Evolutionary conservation across 768 basidiomycete genomes (phyloP).

Genomic region (Kwoniella dejecticola): DNA sequence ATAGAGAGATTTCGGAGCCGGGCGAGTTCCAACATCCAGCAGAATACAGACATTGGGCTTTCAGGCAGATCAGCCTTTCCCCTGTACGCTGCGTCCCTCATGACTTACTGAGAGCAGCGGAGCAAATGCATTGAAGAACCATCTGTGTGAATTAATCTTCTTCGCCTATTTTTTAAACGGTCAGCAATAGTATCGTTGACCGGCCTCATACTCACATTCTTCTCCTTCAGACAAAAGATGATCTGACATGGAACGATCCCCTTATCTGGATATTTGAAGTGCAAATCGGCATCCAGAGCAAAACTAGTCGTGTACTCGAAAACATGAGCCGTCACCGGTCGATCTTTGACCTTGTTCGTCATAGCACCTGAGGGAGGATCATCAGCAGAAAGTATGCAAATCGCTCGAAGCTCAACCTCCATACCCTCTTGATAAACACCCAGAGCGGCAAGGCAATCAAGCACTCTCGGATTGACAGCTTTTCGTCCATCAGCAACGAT

Average conservation of each 20-base stretch:
- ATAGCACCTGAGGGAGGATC: constrained; percentile 55
- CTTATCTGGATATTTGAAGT: constrained; percentile 60
- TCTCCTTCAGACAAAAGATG: constrained; percentile 68
- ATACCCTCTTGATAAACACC: constrained; percentile 56
- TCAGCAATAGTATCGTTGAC: too few relatives aligned
- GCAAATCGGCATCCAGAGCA: constrained; percentile 52
- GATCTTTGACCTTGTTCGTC: constrained; percentile 69
- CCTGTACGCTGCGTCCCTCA: constrained; percentile 2
- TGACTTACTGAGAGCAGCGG: constrained; percentile 71
- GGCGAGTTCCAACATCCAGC: constrained; percentile 90
- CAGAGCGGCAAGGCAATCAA: constrained; percentile 55
- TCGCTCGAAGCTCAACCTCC: background rate
- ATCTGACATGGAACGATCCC: constrained; percentile 94
- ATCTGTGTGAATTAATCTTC: constrained; percentile 94
- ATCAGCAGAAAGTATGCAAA: constrained; percentile 5
- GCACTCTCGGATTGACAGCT: constrained; percentile 70
- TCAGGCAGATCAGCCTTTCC: background rate
- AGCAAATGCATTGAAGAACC: constrained; percentile 96
- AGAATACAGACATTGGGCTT: constrained; percentile 91
- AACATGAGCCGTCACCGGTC: constrained; percentile 78
- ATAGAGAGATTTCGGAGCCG: constrained; percentile 83
- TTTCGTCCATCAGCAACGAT: constrained; percentile 83
- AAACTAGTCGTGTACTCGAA: constrained; percentile 66
- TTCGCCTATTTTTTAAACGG: constrained; percentile 63
- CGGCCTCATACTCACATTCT: constrained; percentile 60